These are phyloP conservation scores for Gastrolobium villosum DNA, from an alignment of 306 rosid species.

Conservation along the genomic window DNA sequence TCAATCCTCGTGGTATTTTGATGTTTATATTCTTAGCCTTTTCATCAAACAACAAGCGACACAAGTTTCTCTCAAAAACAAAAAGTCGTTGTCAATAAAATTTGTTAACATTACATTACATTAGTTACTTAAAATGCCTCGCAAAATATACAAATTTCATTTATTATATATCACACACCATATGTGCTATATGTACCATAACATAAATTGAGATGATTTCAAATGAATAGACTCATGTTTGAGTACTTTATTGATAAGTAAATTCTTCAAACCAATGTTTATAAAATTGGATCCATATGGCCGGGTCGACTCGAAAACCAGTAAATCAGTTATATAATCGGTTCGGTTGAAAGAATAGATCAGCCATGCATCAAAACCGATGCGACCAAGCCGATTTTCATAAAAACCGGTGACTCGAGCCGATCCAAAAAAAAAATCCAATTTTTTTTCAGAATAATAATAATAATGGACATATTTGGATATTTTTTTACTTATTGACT, in stretches of 20 bases:
- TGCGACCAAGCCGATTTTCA: too few species aligned
- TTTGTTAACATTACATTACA: not conserved
- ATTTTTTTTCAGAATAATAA: too few species aligned
- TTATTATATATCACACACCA: not conserved
- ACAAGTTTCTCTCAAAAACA: not conserved
- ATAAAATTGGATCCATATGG: too few species aligned
- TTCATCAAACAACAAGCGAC: not conserved
- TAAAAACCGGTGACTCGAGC: too few species aligned
- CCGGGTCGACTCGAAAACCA: too few species aligned
- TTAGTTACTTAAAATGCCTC: not conserved
- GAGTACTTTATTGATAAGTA: not conserved
- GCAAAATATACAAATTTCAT: not conserved
- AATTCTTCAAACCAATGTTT: not conserved
- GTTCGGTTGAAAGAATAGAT: too few species aligned
- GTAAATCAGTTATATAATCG: too few species aligned
- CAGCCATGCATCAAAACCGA: too few species aligned
- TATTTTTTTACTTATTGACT: too few species aligned
- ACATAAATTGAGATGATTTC: not conserved
- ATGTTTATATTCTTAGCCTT: conserved; percentile 37
- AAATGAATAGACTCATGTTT: not conserved
- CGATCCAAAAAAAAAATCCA: too few species aligned
- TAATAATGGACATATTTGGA: too few species aligned
- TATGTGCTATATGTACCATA: not conserved
- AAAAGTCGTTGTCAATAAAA: not conserved
- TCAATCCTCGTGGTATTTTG: conserved; percentile 50